Evolutionary conservation across 1,284 basidiomycete species (phyloP).

Genomic region (Ceratobasidium sp.): DNA sequence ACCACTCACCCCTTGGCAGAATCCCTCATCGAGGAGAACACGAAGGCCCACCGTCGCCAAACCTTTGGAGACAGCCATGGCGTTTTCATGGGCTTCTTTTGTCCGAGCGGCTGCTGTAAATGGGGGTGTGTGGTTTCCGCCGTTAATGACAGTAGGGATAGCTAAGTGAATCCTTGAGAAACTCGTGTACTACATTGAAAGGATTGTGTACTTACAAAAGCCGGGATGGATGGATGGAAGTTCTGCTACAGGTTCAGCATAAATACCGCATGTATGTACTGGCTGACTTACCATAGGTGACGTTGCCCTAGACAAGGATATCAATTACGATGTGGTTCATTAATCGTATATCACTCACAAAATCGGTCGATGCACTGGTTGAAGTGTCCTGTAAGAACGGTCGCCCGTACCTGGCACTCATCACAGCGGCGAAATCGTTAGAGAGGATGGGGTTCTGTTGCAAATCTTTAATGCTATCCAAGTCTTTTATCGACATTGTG

Average conservation of each 20-base stretch:
- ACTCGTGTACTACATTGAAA: background rate
- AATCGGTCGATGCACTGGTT: constrained; percentile 73
- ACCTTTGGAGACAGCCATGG: constrained; percentile 67
- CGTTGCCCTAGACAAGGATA: constrained; percentile 65
- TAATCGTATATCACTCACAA: constrained; percentile 59
- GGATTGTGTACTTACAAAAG: constrained; percentile 59
- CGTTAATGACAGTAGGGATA: constrained; percentile 69
- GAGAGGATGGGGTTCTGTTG: constrained; percentile 65
- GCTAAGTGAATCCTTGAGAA: constrained; percentile 55
- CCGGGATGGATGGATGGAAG: constrained; percentile 71
- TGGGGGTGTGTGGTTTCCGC: constrained; percentile 73
- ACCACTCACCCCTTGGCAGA: constrained; percentile 63
- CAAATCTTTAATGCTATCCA: constrained; percentile 64
- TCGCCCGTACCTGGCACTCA: constrained; percentile 63
- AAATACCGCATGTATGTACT: background rate
- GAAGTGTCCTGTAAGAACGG: constrained; percentile 55
- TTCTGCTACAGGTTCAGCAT: constrained; percentile 54
- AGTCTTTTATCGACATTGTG: constrained; percentile 61
- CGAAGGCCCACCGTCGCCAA: constrained; percentile 70
- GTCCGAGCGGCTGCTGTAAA: constrained; percentile 70
- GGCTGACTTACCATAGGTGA: constrained; percentile 63
- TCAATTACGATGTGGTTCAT: constrained; percentile 17
- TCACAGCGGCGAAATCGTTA: constrained; percentile 56
- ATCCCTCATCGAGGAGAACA: constrained; percentile 66
- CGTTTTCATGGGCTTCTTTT: constrained; percentile 68